Percentiles rank a stretch among this genome's conserved stretches.
Evolutionary conservation across 2,329 filamentous ascomycete genomes (phyloP).

Genomic region (Colletotrichum lindemuthianum): DNA sequence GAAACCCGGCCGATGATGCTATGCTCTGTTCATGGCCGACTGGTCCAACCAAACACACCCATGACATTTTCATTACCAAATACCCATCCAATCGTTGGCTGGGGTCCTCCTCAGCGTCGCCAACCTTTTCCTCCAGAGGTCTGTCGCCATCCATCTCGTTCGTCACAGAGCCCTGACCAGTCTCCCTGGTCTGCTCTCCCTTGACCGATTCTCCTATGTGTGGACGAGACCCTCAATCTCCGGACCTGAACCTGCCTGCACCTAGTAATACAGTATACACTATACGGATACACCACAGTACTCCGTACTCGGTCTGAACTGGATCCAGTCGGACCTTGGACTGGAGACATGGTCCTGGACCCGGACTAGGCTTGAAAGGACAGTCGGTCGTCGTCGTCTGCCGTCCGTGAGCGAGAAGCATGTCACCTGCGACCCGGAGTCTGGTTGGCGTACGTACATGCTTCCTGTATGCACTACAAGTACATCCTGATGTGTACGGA

Average conservation of each 20-base stretch:
- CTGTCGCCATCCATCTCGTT: conserved; percentile 19
- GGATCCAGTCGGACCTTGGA: no score
- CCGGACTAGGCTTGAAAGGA: conserved; percentile 8
- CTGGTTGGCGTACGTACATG: neutral
- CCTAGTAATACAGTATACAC: no score
- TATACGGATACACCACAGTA: no score
- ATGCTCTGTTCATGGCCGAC: conserved; percentile 20
- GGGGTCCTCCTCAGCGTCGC: conserved; percentile 19
- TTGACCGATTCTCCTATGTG: neutral
- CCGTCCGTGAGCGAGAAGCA: conserved; percentile 28
- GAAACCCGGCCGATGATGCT: conserved; percentile 28
- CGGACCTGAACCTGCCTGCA: neutral
- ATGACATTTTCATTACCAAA: conserved; percentile 52
- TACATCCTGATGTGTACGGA: conserved; percentile 10
- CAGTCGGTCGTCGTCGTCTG: conserved; percentile 9
- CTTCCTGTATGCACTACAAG: no score
- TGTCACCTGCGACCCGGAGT: conserved; percentile 26
- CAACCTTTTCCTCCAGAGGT: conserved; percentile 28
- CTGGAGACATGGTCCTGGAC: neutral
- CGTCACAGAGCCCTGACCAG: neutral
- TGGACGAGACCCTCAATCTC: conserved; percentile 6
- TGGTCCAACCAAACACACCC: conserved; percentile 28
- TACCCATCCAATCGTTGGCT: conserved; percentile 45
- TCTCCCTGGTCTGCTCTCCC: neutral
- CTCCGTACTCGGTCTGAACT: no score